Base-by-base conservation (phyloP, 2,329 filamentous ascomycete species). In the Podosphaera fusca region DNA sequence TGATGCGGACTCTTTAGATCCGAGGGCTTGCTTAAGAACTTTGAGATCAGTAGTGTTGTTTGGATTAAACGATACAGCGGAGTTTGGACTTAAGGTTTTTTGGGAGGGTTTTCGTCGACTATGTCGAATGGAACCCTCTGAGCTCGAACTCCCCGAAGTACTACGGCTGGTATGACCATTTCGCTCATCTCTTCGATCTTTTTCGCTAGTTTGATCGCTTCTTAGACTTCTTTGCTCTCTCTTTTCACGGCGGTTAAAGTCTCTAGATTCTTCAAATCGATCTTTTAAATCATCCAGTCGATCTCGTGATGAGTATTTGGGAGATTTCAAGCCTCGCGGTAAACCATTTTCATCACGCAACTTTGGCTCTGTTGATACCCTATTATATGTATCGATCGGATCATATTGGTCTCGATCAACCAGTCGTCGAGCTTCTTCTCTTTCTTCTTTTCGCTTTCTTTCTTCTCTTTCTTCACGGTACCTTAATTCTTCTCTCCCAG, bases 141-240 rank as follows among this genome's bases (percentile, higher is more conserved):
- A 65, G 21, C 56, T 57, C 2, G 64, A 63, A 30, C 59, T 62
- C 53, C 63, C 64, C 4, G 61, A 63, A 14, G 56, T 56, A 50
- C 60, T 59, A 5, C 56, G 56, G 45, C 63, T 62, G 46, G 60
- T 57, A 29, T 56, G 58, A 55, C 50, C 55, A 38, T 57, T 56
- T 7, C 58, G 59, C 29, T 58, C 56, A 6, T 62, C 61, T 21
- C 59, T 59, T 34, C 54, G 58, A 5, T 60, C 58, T 7, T 42
- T 8, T 10, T 59, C 61, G 52, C 10, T 60, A 45, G 61, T 54
- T 45, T 60, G 57, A 9, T 63, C 63, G 49, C 62, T 60, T 34
- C 58, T 70, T 5, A 71, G 67, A 21, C 35, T n/a, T 14, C 70
- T 66, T 0, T 69, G 65, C 46, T 81, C 77, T 60, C 78, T 51